Percentiles rank a stretch among this genome's conserved stretches.
phyloP scores from a whole-genome alignment of 306 rosid genomes.

The Quercus variabilis region DNA sequence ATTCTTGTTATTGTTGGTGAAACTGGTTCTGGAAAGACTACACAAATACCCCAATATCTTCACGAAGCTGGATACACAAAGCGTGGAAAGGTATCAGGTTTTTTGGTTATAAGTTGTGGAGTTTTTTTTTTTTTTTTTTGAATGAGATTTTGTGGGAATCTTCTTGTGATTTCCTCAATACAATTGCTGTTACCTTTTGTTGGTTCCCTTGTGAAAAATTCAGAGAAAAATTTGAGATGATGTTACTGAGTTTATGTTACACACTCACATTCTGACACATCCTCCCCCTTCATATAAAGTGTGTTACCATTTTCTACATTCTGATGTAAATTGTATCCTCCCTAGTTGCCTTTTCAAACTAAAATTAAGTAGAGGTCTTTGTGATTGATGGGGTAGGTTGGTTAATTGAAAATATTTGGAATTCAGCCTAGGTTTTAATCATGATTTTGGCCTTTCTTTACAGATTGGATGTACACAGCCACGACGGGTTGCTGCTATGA shows the following conservation, averaged over 20 bases:
- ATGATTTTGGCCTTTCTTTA: background rate
- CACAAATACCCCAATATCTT: slow-evolving; percentile 97
- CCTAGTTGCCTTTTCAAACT: background rate
- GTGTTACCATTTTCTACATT: background rate
- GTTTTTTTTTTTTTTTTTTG: background rate
- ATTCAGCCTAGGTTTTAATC: background rate
- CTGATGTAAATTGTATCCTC: background rate
- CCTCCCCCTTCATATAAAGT: background rate
- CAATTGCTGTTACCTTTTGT: background rate
- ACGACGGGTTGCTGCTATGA: slow-evolving; percentile 98
- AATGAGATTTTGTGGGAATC: slow-evolving; percentile 3
- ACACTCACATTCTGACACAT: background rate
- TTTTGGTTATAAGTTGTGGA: slow-evolving; percentile 4
- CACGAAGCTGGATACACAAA: slow-evolving; percentile 96
- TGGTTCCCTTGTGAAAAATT: background rate
- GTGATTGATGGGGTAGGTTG: background rate
- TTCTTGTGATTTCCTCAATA: slow-evolving; percentile 2
- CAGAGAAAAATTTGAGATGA: background rate
- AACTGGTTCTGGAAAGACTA: slow-evolving; percentile 98
- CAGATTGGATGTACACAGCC: slow-evolving; percentile 99
- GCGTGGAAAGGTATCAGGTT: slow-evolving; percentile 66
- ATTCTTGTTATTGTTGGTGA: slow-evolving; percentile 96
- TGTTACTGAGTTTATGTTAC: background rate
- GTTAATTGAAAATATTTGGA: slow-evolving; percentile 6
- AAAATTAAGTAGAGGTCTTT: background rate